Base-by-base conservation (phyloP, 495 filamentous ascomycete genomes). In the Cladorrhinum samala region DNA sequence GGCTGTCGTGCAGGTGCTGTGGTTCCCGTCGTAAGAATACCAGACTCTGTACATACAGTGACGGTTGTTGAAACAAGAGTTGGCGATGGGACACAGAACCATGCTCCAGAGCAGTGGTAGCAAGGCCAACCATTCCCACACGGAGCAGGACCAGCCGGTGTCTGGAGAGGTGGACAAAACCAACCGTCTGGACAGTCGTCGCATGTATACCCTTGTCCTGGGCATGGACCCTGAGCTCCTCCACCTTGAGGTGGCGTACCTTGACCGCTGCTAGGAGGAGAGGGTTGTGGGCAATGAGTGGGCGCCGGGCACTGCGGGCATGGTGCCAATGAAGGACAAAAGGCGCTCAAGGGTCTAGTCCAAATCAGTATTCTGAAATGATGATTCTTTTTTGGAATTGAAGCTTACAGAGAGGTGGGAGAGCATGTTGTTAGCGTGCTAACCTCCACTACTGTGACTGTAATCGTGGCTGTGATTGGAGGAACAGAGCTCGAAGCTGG, bases 101-200 rank as follows among this genome's bases (percentile, higher is more conserved):
- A 74, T 11, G 66, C 70, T 11, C 57, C 62, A 24, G 59, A 54
- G 47, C 70, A 72, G 44, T 68, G 61, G 50, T 57, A 70, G 53
- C 71, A 74, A 21, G 71, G 66, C 69, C 70, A 71, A 7, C 68
- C 68, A 48, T 62, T 62, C 21, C 72, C 72, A 47, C 70, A 73
- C 53, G 69, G 68, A n/a, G 66, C 69, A 33, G 64, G 49, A n/a
- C 63, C 61, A 9, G 71, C 70, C 8, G 71, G 68, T 7, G 71
- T 74, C 24, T 68, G 65, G 18, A 59, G 55, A 11, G 68, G 70
- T 40, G 70, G 70, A 44, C 70, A 75, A 27, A 73, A 74, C 72
- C 70, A 73, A 21, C 68, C 72, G 42, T 70, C 64, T 14, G 63
- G 59, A 45, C 71, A 72, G 25, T 69, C 71, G 24, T 68, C 51